These are phyloP conservation scores for Syncephalastrum racemosum DNA, from an alignment of 371 early-diverging fungal genomes.

Conservation along the genomic window DNA sequence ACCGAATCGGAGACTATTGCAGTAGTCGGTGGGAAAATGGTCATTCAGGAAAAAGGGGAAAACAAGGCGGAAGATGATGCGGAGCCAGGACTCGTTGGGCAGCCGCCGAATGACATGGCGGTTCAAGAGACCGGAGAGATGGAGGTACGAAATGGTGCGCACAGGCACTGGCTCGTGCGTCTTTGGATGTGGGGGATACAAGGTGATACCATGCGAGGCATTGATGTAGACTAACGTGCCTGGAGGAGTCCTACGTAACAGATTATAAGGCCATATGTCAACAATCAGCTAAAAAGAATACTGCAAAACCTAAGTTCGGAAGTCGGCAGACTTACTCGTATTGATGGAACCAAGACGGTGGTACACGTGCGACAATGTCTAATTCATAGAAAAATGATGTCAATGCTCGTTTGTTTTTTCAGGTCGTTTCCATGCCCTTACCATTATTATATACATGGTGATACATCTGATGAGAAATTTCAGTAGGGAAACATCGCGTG, in stretches of 20 bases:
- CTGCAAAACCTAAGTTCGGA: background rate
- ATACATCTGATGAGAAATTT: constrained; percentile 54
- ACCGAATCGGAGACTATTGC: constrained; percentile 49
- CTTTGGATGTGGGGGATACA: constrained; percentile 60
- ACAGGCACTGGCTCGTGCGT: constrained; percentile 58
- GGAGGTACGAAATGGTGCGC: constrained; percentile 56
- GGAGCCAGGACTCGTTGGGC: constrained; percentile 46
- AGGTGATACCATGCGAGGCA: constrained; percentile 47
- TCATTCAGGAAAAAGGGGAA: constrained; percentile 63
- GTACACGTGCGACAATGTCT: constrained; percentile 48
- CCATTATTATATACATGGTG: constrained; percentile 62
- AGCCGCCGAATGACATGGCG: constrained; percentile 51
- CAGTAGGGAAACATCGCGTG: constrained; percentile 46
- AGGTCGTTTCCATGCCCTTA: constrained; percentile 11
- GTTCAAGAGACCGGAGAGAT: constrained; percentile 59
- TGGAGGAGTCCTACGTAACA: constrained; percentile 51
- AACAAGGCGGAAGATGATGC: constrained; percentile 50
- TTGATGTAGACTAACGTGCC: constrained; percentile 63
- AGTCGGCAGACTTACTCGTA: constrained; percentile 14
- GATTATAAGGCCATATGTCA: background rate
- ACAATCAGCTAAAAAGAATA: background rate
- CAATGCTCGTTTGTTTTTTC: background rate
- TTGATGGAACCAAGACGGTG: constrained; percentile 20
- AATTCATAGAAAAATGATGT: background rate
- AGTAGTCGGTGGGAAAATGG: constrained; percentile 61